Conservation (phyloP, 148 eudicot species). For the Cornus suecica region DNA sequence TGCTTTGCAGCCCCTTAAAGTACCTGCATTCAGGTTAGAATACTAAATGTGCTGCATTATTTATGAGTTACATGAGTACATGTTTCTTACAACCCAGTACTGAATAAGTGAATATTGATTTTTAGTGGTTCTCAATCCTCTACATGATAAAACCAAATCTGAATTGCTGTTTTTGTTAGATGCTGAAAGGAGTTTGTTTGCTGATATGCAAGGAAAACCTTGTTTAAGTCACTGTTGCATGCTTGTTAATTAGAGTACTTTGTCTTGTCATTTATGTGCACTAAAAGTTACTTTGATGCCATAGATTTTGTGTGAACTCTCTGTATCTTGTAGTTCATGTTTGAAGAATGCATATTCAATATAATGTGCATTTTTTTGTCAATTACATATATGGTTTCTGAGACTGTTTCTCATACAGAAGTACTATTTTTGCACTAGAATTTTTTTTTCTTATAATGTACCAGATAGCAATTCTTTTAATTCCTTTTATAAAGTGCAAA, state of each 20-base stretch:
- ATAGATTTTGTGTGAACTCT: not conserved
- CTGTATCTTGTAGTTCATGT: not conserved
- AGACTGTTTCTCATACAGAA: not conserved
- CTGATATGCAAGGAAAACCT: not conserved
- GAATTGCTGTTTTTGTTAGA: not conserved
- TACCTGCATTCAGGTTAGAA: constrained; percentile 86
- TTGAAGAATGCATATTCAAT: not conserved
- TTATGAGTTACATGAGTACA: not conserved
- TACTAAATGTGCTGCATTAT: constrained; percentile 7
- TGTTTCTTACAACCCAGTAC: constrained; percentile 2
- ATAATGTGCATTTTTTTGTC: not conserved
- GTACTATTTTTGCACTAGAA: not conserved
- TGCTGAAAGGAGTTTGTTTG: not conserved
- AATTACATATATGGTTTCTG: not conserved
- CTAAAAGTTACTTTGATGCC: not conserved
- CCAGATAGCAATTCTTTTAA: no score
- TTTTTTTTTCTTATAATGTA: not conserved
- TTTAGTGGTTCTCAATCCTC: not conserved
- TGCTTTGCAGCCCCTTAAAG: constrained; percentile 84
- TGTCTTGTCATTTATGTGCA: not conserved
- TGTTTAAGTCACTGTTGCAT: not conserved
- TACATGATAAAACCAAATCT: not conserved
- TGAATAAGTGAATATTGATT: not conserved
- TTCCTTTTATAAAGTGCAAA: no score
- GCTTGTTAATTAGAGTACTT: not conserved